Evolutionary conservation across 1,284 basidiomycete species (phyloP), one percentile per base, ranked within the genome.

Genomic region (Austroboletus novae-zelandiae): DNA sequence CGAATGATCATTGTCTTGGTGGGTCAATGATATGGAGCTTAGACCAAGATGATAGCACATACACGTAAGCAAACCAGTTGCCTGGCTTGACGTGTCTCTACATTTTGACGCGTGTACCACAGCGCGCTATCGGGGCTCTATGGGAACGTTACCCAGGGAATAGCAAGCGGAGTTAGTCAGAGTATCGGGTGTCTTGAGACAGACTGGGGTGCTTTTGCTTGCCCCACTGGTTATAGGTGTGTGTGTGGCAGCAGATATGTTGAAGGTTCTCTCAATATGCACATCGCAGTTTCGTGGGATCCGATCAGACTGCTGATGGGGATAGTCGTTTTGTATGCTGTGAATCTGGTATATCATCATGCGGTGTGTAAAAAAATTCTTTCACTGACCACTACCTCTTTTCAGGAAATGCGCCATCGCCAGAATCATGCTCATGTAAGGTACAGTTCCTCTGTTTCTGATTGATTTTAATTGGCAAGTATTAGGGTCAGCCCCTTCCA

Each of bases 401-500:
- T 8, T 14, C 25, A 46, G 45, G 45, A 30, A 46, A 46, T 34
- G 45, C 45, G 25, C 45, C 45, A 13, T 46, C 45, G 4, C 45
- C 45, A 23, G 29, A 40, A 20, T 46, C 45, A 4, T 46, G 45
- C 29, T 20, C 45, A 31, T 46, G 45, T 46, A 36, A 46, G 45
- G 14, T 25, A 11, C 18, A 11, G n/a, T 18, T 37, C 35, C 17
- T 20, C 1, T n/a, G 20, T 39, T 11, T 9, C 4, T 39, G 17
- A 18, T 15, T 27, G 13, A 14, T 39, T 4, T 3, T 8, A 39
- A 37, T 35, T 45, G 4, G 39, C 36, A 13, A 9, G 18, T 30
- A 15, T 20, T 31, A 37, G 37, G 45, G 23, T 4, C 11, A 15
- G 6, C 5, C 14, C 9, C 32, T 34, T 7, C 32, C 9, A 5